Base-by-base conservation (phyloP, 768 basidiomycete genomes). In the Cystobasidium onofrii region DNA sequence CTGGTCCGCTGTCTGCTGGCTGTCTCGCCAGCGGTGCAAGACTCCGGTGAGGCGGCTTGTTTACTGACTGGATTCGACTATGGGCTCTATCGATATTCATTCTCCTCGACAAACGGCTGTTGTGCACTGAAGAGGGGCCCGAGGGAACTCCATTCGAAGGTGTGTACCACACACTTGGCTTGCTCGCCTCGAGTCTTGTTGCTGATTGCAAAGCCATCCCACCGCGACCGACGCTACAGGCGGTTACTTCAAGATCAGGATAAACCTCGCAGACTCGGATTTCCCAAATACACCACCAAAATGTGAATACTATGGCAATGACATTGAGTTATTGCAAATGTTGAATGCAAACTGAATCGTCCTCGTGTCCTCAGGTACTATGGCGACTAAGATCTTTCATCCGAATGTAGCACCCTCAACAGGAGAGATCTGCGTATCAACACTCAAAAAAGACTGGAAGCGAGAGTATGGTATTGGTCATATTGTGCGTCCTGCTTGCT, bases 341-440 rank as follows among this genome's bases (percentile, higher is more conserved):
- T 63, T 18, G 9, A 29, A 63, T 29, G 33, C 39, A 64, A 7
- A n/a, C 61, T 71, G 15, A 74, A 39, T 61, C 74, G 34, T 0
- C 39, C 7, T 73, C 12, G 9, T 20, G n/a, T 64, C 23, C 2
- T 4, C 76, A 95, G 93, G 94, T 79, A 89, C 90, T 84, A 90
- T 96, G 17, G 73, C 81, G n/a, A 96, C 94, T 63, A 96, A 95
- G 84, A 94, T 98, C 72, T 97, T 97, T 82, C 94, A 97, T 78
- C 94, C 95, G 0, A 98, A 98, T 78, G 92, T 98, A 46, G 94
- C 92, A 18, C 57, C 57, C 15, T 72, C 95, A 83, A 90, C 95
- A 75, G 91, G 96, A 64, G 92, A 92, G 80, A 86, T 93, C 52
- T 93, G 91, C 78, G 89, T 93, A 55, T 89, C 86, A 83, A 93